A percentile compares a stretch with the other conserved stretches of the same genome.
Conservation (phyloP, 495 filamentous ascomycete genomes). For the Penicillium chermesinum region DNA sequence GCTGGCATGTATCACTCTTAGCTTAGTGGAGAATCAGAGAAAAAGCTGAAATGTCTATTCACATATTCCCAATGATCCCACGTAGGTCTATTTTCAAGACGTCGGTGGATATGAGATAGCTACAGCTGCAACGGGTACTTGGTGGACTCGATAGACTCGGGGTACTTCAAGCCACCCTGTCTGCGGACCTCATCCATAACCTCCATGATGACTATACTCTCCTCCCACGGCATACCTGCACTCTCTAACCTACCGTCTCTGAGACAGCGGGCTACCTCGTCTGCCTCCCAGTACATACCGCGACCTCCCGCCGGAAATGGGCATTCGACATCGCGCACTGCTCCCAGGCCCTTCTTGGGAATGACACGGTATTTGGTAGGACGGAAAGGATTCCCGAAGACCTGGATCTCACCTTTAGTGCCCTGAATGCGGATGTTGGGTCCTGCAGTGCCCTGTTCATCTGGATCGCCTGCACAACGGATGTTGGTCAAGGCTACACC, state of each 20-base stretch:
- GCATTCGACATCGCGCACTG: conserved; percentile 56
- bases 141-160: conserved; percentile 72
- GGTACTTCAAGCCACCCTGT: conserved; percentile 74
- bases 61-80: too few relatives aligned
- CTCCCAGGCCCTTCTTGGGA: conserved; percentile 33
- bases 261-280: conserved; percentile 79
- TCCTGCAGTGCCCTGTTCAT: conserved; percentile 54
- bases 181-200: conserved; percentile 84
- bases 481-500: conserved; percentile 78
- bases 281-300: conserved; percentile 95
- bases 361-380: conserved; percentile 62
- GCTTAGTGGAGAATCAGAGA: too few relatives aligned
- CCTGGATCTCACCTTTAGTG: conserved; percentile 79
- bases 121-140: conserved; percentile 53
- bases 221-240: conserved; percentile 64
- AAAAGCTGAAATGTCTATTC: too few relatives aligned
- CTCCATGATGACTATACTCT: conserved; percentile 90
- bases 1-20: too few relatives aligned
- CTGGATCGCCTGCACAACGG: conserved; percentile 62
- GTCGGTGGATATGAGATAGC: too few relatives aligned
- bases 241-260: conserved; percentile 80
- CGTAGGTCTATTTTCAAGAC: too few relatives aligned
- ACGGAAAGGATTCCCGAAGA: conserved; percentile 67
- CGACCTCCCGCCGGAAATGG: conserved; percentile 64
- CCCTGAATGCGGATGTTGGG: conserved; percentile 80